These are phyloP conservation scores for Neofusicoccum kwambonambiense DNA, from an alignment of 2,329 filamentous ascomycete genomes.

Conservation along the genomic window DNA sequence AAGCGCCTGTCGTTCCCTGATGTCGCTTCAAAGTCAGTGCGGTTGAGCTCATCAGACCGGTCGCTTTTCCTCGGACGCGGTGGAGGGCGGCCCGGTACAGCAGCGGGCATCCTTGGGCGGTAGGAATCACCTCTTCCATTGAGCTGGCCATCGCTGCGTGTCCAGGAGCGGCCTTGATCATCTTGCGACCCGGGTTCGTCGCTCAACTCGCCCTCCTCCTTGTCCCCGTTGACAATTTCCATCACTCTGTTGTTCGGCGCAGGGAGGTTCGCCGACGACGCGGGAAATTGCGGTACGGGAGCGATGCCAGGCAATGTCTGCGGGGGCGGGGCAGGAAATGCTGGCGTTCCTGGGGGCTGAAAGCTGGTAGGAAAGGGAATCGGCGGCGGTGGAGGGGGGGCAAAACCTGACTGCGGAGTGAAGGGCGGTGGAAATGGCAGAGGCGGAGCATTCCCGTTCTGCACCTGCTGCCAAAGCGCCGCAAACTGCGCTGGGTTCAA, in stretches of 20 bases:
- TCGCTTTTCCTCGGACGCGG: background rate
- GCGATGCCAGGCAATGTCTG: background rate
- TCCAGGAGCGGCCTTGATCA: background rate
- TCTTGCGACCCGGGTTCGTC: conserved; percentile 52
- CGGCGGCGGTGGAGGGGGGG: conserved; percentile 25
- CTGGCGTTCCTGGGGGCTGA: conserved; percentile 19
- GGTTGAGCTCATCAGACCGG: conserved; percentile 1
- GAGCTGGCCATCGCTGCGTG: conserved; percentile 1
- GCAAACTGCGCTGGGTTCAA: conserved; percentile 15
- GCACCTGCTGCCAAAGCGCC: conserved; percentile 19
- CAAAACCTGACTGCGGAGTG: conserved; percentile 22
- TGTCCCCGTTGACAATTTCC: conserved; percentile 42
- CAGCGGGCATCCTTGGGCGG: background rate
- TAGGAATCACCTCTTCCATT: conserved; percentile 12
- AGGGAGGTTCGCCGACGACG: conserved; percentile 16
- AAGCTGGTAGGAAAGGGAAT: conserved; percentile 22
- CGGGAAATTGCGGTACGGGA: conserved; percentile 17
- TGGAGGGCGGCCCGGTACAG: background rate
- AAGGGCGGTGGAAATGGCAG: conserved; percentile 32
- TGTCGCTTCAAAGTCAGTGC: conserved; percentile 1
- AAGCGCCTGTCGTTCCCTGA: background rate
- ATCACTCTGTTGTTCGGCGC: conserved; percentile 27
- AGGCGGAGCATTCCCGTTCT: conserved; percentile 20
- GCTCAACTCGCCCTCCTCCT: conserved; percentile 75
- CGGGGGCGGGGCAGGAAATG: conserved; percentile 6